Percentiles rank a stretch among this genome's conserved stretches.
phyloP scores from a whole-genome alignment of 345 rosid genomes.

The Excoecaria cochinchinensis region DNA sequence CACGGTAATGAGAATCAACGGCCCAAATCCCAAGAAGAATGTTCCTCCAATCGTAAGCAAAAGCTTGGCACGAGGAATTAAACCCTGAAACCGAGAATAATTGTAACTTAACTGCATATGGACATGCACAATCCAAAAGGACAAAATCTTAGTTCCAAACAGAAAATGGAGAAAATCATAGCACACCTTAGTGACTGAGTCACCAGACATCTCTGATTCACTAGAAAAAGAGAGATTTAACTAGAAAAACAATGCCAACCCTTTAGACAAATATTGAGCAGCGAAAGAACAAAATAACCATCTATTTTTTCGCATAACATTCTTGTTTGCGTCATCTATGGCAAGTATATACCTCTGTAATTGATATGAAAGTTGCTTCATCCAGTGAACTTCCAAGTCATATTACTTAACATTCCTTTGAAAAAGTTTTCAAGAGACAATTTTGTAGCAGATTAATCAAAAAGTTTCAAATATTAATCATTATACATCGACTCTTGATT shows the following conservation, averaged over 20 bases:
- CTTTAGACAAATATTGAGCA: not conserved
- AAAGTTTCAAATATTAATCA: not conserved
- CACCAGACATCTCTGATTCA: not conserved
- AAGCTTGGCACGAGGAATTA: constrained; percentile 83
- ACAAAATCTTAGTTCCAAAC: not conserved
- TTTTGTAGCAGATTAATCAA: not conserved
- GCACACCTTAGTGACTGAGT: not conserved
- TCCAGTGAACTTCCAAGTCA: not conserved
- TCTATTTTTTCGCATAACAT: not conserved
- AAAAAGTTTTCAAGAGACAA: not conserved
- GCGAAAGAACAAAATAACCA: not conserved
- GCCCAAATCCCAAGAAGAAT: constrained; percentile 87
- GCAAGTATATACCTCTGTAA: not conserved
- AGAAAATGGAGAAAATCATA: not conserved
- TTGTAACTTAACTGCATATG: constrained; percentile 5
- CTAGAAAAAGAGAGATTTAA: not conserved
- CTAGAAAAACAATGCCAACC: not conserved
- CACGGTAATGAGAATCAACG: constrained; percentile 65
- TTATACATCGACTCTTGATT: not conserved
- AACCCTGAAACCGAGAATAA: constrained; percentile 60
- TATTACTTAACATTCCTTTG: not conserved
- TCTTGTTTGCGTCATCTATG: not conserved
- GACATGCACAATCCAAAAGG: not conserved
- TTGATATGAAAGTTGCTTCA: not conserved
- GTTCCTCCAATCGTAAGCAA: constrained; percentile 84